Evolutionary conservation across 225 moss, liverwort and hornwort species (phyloP), one percentile per base, ranked within the genome.

Genomic region (Sphagnum tenellum): DNA sequence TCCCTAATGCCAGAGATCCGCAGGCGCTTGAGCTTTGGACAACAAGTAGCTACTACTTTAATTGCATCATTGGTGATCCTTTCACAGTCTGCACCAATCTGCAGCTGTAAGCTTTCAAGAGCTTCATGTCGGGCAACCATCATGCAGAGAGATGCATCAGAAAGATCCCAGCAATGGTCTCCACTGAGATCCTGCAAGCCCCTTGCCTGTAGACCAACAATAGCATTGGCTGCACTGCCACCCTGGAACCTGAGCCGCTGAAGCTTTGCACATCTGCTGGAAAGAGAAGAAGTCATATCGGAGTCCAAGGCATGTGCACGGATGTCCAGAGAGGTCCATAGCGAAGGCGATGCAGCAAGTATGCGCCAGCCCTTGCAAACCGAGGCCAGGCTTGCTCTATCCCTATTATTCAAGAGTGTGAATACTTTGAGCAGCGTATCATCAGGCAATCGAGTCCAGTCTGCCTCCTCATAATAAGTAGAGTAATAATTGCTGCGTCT

Each of bases 61-160:
- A 94, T 76, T 49, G 88, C 88, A 72, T 94, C 94, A 69, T 84
- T 87, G 59, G 94, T 94, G 50, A 94, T 77, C 64, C 78, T 77
- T 55, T 94, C 88, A 78, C 90, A 94, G 63, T 94, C 88, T 11
- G 86, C 82, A 49, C 88, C 94, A 29, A 29, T 29, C 29, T 29
- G 29, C 7, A 94, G 63, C 75, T 90, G 94, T 71, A 94, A 71
- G 70, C 84, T 88, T 71, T 88, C 88, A 12, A 94, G 69, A 47
- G 62, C 72, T 57, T 82, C 88, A 71, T 94, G 94, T 2, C 90
- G 81, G 13, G 94, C 94, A 12, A 84, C 82, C 45, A 94, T 67
- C 94, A 90, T 86, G 4, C 88, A 90, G 29, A 94, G 56, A 5
- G 90, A 78, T 4, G 94, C 94, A 73, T 94, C 94, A 13, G 84